Base-by-base conservation (phyloP, 1,139 yeast species). In the Debaryomyces fabryi region DNA sequence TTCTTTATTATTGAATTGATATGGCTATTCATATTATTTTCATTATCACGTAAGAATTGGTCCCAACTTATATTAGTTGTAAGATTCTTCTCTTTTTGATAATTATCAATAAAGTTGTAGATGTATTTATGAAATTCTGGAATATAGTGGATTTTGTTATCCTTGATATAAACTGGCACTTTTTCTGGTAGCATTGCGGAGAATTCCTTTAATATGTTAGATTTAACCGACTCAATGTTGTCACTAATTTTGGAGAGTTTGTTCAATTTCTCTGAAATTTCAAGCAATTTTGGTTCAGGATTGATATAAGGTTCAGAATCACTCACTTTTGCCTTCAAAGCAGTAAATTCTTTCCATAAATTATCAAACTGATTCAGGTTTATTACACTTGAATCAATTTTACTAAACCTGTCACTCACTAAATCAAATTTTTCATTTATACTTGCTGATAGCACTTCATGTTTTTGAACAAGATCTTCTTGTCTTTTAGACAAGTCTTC, bases 91-190 rank as follows among this genome's bases (percentile, higher is more conserved):
- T 59, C 63, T 21, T 60, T 54, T 35, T 52, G 43, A 47, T 67
- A 66, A 39, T 63, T 65, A 20, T 71, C 76, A 30, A 74, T 56
- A 46, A 74, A 73, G 21, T 64, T 59, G 47, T 62, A 66, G 49
- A 75, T 59, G 52, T 67, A 73, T 45, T 67, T 65, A 42, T 71
- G 75, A 53, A 75, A 73, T 49, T 72, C 76, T 0, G 79, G 79
- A 4, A 65, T 49, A 43, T 71, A 68, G 50, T 71, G 76, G n/a
- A 75, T 61, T 48, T 69, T 69, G 13, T 63, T 60, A 50, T 74
- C 58, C 44, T 65, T 66, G 20, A 69, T 55, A 51, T 64, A 69
- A 1, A 72, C 67, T 0, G 78, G 78, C 10, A 72, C 58, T 36
- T 62, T 62, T 3, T 59, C 55, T 0, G 77, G 76, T 16, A 73